Conservation (phyloP, 306 rosid genomes). For the Rosa rugosa region DNA sequence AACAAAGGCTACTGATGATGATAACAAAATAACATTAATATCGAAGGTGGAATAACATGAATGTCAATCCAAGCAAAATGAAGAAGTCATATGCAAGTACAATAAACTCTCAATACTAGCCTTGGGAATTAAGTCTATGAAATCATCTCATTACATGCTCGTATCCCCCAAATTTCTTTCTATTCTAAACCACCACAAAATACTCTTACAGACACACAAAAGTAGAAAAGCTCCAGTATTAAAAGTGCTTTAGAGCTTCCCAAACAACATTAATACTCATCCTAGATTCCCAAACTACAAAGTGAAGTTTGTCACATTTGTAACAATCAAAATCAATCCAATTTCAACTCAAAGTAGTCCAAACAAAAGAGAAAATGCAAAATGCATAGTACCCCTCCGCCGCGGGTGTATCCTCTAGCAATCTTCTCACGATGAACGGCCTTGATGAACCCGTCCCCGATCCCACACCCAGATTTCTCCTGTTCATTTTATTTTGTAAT, state of each 20-base stretch:
- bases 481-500: no score
- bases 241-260: no score
- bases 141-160: background rate
- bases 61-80: slow-evolving; percentile 3
- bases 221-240: no score
- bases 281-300: background rate
- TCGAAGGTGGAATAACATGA: background rate
- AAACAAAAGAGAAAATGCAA: background rate
- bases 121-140: background rate
- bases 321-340: no score
- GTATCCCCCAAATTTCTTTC: no score
- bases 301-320: background rate
- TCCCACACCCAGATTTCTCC: slow-evolving; percentile 70
- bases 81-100: background rate
- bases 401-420: slow-evolving; percentile 62
- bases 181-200: no score
- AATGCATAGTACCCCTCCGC: slow-evolving; percentile 58
- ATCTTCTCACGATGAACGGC: slow-evolving; percentile 47
- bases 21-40: background rate
- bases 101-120: slow-evolving; percentile 9
- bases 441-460: slow-evolving; percentile 57
- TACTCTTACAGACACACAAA: no score
- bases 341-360: background rate
- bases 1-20: background rate
- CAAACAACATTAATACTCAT: no score